Conservation (phyloP, 2,329 filamentous ascomycete genomes). For the Epichloe amarillans region DNA sequence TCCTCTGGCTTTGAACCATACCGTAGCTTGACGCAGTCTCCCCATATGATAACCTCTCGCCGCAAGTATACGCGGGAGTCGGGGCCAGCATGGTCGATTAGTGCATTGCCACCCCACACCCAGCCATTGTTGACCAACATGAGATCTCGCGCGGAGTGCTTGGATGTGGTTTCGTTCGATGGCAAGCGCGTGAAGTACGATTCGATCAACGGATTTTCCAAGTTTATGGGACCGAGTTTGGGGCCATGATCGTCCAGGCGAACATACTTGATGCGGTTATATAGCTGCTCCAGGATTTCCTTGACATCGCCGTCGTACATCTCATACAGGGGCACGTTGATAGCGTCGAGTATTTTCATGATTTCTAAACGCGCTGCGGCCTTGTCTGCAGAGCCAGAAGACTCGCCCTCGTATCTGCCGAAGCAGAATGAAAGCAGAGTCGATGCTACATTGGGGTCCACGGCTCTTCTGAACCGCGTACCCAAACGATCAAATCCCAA, state of each 20-base stretch:
- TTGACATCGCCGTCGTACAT: slow-evolving; percentile 79
- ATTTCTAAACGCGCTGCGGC: slow-evolving; percentile 40
- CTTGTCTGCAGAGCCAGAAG: slow-evolving; percentile 31
- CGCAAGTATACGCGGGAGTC: slow-evolving; percentile 87
- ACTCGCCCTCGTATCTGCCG: slow-evolving; percentile 50
- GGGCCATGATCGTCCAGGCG: slow-evolving; percentile 88
- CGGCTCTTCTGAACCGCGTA: slow-evolving; percentile 59
- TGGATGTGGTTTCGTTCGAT: slow-evolving; percentile 60
- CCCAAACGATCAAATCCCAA: slow-evolving; percentile 61
- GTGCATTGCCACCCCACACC: slow-evolving; percentile 95
- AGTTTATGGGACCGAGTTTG: slow-evolving; percentile 65
- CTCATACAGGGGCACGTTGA: slow-evolving; percentile 79
- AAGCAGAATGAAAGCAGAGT: slow-evolving; percentile 28
- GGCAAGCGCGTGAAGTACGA: slow-evolving; percentile 89
- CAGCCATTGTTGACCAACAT: slow-evolving; percentile 92
- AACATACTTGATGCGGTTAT: slow-evolving; percentile 89
- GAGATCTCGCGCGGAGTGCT: slow-evolving; percentile 62
- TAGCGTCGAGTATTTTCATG: slow-evolving; percentile 57
- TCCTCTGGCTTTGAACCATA: slow-evolving; percentile 73
- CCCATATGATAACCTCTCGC: slow-evolving; percentile 94
- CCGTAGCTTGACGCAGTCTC: slow-evolving; percentile 92
- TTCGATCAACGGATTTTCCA: slow-evolving; percentile 73
- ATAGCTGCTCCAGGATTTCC: slow-evolving; percentile 80
- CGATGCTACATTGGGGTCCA: slow-evolving; percentile 58
- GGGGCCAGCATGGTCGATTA: slow-evolving; percentile 85